Base-by-base conservation (phyloP, 805 yeast species). In the Wickerhamiella cacticola region DNA sequence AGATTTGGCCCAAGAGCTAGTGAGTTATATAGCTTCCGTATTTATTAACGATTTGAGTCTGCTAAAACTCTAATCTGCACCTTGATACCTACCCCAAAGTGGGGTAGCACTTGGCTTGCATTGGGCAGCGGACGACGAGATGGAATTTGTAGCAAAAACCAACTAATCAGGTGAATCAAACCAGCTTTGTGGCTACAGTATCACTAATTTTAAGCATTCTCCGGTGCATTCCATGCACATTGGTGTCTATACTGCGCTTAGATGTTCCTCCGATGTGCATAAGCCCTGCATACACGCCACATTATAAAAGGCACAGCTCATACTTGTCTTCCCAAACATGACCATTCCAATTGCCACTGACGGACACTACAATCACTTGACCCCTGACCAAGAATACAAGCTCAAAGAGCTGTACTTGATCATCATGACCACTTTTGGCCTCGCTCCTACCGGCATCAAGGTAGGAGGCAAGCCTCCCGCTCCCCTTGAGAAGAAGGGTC, bases 391-490 rank as follows among this genome's bases (percentile, higher is more conserved):
- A 59, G 66, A 61, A 47, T 60, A 55, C 43, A 60, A 55, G 41
- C 64, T 68, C 45, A 66, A 66, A 56, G 67, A 66, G 50, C 54
- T 65, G 52, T 68, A 70, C 67, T 56, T 63, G 18, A 56, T 59
- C 24, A 26, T 62, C 15, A 53, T 55, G 45, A 53, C 46, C 25
- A 48, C 51, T 42, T 48, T 50, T 33, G 67, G 61, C 24, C 31
- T 22, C 34, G 62, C 60, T 16, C 60, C 64, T 24, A 46, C 51
- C 24, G 56, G 52, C 48, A 44, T 56, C 23, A 55, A 55, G 45
- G 54, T 56, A 13, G 59, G 55, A 31, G 58, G 53, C 35, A 52
- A 53, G 34, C 52, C 52, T 43, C 55, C 54, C 51, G 55, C 39
- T 41, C 54, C 48, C 34, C 57, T 55, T 49, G 57, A 55, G 53